Evolutionary conservation across 164 flowering plant species (phyloP), one percentile per base, ranked within the genome.

Genomic region (Vitis amurensis): DNA sequence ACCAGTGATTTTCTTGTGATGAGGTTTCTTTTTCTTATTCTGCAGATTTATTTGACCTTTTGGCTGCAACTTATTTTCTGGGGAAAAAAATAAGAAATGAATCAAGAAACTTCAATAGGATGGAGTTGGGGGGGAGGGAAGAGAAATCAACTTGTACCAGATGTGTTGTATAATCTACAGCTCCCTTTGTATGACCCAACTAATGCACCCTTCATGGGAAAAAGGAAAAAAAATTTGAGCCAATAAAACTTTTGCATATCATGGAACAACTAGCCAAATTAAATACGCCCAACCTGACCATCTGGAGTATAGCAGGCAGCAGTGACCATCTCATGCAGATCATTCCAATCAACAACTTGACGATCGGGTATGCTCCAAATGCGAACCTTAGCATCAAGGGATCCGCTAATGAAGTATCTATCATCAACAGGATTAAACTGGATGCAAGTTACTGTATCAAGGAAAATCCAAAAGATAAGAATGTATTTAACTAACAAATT

Each of bases 401-500:
- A 96, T 64, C 99, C 99, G 78, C 99, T 96, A 73, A 96, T 93
- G 88, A 96, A 96, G 78, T 89, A 96, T 80, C 84, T 81, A 84
- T 96, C 99, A 81, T 93, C 97, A 64, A 87, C 90, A 60, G 99
- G 99, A 80, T 96, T 93, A 83, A 96, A 96, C 86, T 96, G 95
- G 85, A 96, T 96, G 89, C 98, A 93, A 67, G 99, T 96, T 52
- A 91, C 98, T 96, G 96, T 59, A 61, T 49, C 80, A 83, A 80
- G 58, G 67, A 48, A 82, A 64, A 79, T 48, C 52, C 57, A 74
- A 30, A 66, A 57, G 44, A 55, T 23, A 57, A 64, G 37, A 50
- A 59, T 14, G 55, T 50, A 66, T 67, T 59, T 71, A 64, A 74
- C 59, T 66, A 29, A 69, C 14, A 55, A 53, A 9, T 23, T 19